phyloP scores from a whole-genome alignment of 2,329 filamentous ascomycete genomes.

The Gaeumannomyces sp. region DNA sequence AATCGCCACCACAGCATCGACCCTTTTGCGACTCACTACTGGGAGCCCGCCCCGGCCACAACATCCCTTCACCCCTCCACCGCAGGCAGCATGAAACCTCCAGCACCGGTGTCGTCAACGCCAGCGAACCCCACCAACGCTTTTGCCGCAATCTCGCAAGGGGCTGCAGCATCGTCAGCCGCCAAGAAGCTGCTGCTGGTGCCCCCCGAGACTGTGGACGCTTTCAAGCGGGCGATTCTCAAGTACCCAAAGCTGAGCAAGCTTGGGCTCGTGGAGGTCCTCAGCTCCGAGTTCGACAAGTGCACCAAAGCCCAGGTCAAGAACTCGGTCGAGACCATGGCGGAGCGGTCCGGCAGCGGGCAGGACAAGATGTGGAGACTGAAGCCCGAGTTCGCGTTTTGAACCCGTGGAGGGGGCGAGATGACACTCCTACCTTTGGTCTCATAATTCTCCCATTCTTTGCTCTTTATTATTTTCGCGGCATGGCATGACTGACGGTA shows the following conservation, averaged over 20 bases:
- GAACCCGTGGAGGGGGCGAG: background rate
- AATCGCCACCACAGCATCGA: constrained; percentile 58
- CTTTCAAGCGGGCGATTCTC: constrained; percentile 65
- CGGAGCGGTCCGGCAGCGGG: constrained; percentile 48
- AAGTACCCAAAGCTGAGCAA: constrained; percentile 58
- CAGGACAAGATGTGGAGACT: constrained; percentile 58
- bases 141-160: constrained; percentile 14
- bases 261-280: constrained; percentile 63
- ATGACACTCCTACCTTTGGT: background rate
- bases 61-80: constrained; percentile 3
- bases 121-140: constrained; percentile 18
- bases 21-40: constrained; percentile 79
- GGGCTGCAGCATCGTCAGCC: constrained; percentile 9
- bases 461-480: background rate
- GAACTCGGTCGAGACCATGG: constrained; percentile 60
- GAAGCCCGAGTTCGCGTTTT: constrained; percentile 21
- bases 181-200: constrained; percentile 35
- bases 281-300: constrained; percentile 69
- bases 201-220: constrained; percentile 50
- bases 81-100: constrained; percentile 16
- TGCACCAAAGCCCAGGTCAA: constrained; percentile 65
- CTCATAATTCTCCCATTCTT: no score
- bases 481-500: background rate
- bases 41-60: constrained; percentile 41
- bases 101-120: background rate